These are phyloP conservation scores for Phytophthora sojae DNA, from an alignment of 352 stramenopile genomes.

Conservation along the genomic window DNA sequence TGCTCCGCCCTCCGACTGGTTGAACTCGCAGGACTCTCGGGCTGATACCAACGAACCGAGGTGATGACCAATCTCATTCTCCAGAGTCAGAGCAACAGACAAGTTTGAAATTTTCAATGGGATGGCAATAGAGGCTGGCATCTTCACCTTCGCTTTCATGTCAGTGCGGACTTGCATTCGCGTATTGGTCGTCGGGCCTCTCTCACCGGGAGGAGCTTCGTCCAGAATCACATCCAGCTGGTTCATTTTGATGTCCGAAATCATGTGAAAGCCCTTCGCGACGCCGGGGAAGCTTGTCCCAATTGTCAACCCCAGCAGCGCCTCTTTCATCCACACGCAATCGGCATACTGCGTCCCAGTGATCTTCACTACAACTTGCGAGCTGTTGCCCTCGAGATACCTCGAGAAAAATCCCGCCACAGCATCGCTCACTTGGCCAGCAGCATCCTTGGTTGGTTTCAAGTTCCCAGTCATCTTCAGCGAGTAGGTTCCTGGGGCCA, in stretches of 20 bases:
- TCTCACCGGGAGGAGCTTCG: conserved; percentile 27
- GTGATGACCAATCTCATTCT: conserved; percentile 40
- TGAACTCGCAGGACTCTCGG: conserved; percentile 70
- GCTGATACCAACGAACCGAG: conserved; percentile 65
- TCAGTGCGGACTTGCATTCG: conserved; percentile 76
- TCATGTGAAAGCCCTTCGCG: conserved; percentile 62
- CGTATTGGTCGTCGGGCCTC: conserved; percentile 60
- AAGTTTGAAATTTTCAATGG: conserved; percentile 72
- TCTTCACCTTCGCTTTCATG: conserved; percentile 71
- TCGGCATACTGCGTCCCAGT: conserved; percentile 50
- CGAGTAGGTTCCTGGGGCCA: conserved; percentile 58
- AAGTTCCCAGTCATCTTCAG: conserved; percentile 58
- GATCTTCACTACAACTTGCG: conserved; percentile 63
- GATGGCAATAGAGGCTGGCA: conserved; percentile 77
- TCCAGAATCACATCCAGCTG: conserved; percentile 73
- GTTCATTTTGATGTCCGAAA: conserved; percentile 70
- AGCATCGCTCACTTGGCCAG: conserved; percentile 54
- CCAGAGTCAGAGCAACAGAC: conserved; percentile 63
- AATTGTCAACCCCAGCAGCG: conserved; percentile 70
- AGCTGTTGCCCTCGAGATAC: conserved; percentile 67
- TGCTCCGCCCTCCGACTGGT: conserved; percentile 55
- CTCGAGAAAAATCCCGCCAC: conserved; percentile 74
- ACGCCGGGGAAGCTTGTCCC: conserved; percentile 72
- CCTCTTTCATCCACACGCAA: conserved; percentile 74
- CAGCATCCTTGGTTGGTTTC: conserved; percentile 50